Conservation (phyloP, 805 yeast genomes). For the Ogataea populi-albae region DNA sequence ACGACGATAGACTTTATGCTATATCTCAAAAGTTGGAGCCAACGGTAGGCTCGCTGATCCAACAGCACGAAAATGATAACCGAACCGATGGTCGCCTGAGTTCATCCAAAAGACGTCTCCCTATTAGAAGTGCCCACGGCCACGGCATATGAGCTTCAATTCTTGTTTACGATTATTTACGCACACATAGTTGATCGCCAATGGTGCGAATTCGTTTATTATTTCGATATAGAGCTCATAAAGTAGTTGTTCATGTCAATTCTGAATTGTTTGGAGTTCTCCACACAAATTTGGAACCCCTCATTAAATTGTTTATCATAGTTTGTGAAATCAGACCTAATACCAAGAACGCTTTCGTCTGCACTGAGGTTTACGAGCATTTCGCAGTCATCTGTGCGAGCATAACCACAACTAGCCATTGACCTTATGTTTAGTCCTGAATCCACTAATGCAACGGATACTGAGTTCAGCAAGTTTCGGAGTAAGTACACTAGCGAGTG, state of each 20-base stretch:
- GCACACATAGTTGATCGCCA: too few relatives aligned
- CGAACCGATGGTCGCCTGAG: constrained; percentile 12
- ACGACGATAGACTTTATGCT: constrained; percentile 78
- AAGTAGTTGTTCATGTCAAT: constrained; percentile 45
- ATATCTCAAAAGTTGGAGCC: constrained; percentile 77
- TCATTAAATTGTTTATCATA: constrained; percentile 32
- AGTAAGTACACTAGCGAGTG: constrained; percentile 37
- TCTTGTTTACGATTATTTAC: constrained; percentile 2
- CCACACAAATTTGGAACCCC: constrained; percentile 31
- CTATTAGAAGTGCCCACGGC: constrained; percentile 11
- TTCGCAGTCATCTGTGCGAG: constrained; percentile 15
- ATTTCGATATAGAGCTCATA: constrained; percentile 12
- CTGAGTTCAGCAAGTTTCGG: constrained; percentile 51
- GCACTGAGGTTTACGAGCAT: constrained; percentile 40
- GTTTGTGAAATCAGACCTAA: constrained; percentile 47
- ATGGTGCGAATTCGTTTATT: not conserved
- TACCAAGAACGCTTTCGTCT: constrained; percentile 57
- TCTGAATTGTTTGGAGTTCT: constrained; percentile 45
- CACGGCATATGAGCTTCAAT: constrained; percentile 1
- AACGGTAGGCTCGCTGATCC: constrained; percentile 40
- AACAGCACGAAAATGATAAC: constrained; percentile 10
- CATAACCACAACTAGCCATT: constrained; percentile 61
- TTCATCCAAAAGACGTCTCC: constrained; percentile 10
- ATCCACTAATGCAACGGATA: constrained; percentile 76
- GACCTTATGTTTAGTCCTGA: constrained; percentile 81